phyloP scores from a whole-genome alignment of 148 eudicot genomes.

The Rheum nobile region DNA sequence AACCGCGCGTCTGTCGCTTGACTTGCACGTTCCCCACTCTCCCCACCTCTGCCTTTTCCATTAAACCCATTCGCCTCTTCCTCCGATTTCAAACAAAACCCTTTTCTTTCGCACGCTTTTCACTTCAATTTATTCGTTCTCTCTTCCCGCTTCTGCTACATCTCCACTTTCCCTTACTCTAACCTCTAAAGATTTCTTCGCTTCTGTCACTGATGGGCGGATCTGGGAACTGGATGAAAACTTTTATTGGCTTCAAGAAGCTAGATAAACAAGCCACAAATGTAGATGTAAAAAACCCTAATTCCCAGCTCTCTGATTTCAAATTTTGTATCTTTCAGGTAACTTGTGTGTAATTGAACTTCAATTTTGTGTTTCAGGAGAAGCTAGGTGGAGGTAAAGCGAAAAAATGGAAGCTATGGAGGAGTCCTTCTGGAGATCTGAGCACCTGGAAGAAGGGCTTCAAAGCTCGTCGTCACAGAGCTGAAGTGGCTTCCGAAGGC shows the following conservation, averaged over 20 bases:
- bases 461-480: constrained; percentile 22
- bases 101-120: background rate
- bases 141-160: background rate
- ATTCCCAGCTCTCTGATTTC: background rate
- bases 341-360: background rate
- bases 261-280: constrained; percentile 25
- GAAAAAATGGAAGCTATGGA: constrained; percentile 91
- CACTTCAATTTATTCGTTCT: constrained; percentile 4
- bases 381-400: constrained; percentile 42
- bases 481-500: constrained; percentile 51
- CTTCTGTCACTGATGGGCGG: constrained; percentile 35
- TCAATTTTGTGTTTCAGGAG: constrained; percentile 23
- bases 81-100: background rate
- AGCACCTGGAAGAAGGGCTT: constrained; percentile 70
- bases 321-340: background rate
- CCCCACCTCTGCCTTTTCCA: constrained; percentile 15
- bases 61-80: constrained; percentile 6
- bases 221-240: constrained; percentile 55
- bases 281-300: constrained; percentile 13
- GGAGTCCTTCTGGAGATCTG: constrained; percentile 68
- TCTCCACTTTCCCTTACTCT: background rate
- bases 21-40: background rate
- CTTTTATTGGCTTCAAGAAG: constrained; percentile 39
- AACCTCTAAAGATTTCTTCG: background rate
- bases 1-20: background rate